These are phyloP conservation scores for Nyctanthes arbortristis DNA, from an alignment of 257 asterid species.

Conservation along the genomic window DNA sequence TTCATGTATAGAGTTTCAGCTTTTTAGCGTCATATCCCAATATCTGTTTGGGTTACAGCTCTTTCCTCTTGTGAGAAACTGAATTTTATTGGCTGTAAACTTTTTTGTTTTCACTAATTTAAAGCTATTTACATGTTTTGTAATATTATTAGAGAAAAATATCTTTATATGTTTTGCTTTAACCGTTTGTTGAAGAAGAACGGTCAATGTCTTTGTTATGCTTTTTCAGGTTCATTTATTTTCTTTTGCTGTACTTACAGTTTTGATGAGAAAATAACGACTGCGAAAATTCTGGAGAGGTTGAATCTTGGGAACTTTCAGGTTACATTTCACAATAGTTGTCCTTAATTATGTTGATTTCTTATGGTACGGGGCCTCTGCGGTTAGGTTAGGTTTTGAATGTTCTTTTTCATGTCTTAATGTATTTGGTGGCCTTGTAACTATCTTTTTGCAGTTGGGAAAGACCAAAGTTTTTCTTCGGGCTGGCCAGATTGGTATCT, in stretches of 20 bases:
- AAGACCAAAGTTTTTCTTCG: slow-evolving; percentile 91
- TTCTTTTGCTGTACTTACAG: slow-evolving; percentile 46
- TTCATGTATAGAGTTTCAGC: not conserved
- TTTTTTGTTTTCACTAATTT: slow-evolving; percentile 11
- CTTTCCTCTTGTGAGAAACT: no score
- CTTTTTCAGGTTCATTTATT: slow-evolving; percentile 18
- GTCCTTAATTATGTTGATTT: slow-evolving; percentile 18
- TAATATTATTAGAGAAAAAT: no score
- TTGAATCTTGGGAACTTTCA: slow-evolving; percentile 83
- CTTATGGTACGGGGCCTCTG: not conserved
- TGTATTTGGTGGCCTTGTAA: slow-evolving; percentile 14
- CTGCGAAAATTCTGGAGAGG: slow-evolving; percentile 81
- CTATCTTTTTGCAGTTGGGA: slow-evolving; percentile 63
- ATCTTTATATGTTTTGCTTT: not conserved
- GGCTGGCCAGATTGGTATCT: slow-evolving; percentile 93
- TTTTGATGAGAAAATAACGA: slow-evolving; percentile 82
- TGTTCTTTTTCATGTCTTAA: slow-evolving; percentile 20
- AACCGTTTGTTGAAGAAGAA: not conserved
- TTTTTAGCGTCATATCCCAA: slow-evolving; percentile 12
- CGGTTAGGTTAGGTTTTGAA: slow-evolving; percentile 11
- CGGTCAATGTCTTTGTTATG: slow-evolving; percentile 13
- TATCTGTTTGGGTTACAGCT: slow-evolving; percentile 11
- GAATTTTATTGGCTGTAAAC: no score
- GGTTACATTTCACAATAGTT: slow-evolving; percentile 49
- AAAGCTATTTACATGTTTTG: not conserved